Evolutionary conservation across 2,329 filamentous ascomycete genomes (phyloP), one percentile per base, ranked within the genome.

Genomic region (Colletotrichum sp.): DNA sequence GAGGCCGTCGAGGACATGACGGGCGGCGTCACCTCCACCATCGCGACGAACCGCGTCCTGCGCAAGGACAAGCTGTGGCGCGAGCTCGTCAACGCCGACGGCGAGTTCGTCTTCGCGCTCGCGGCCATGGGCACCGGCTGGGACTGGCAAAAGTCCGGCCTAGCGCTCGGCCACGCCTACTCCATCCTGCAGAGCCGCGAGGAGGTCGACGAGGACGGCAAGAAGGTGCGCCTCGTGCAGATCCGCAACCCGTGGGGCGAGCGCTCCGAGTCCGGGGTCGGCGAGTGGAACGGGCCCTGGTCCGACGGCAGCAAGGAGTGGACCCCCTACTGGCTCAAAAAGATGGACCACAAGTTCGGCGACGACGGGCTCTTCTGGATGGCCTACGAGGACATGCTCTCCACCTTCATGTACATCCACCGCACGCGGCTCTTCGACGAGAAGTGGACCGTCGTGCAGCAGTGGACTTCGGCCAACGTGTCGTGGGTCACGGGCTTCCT

Each of bases 291-390:
- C 68, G 93, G 93, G 16, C 87, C 91, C 6, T 95, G 93, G 93
- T 91, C 90, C 47, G 93, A 95, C 79, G 95, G 95, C 0, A 95
- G 93, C 8, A 93, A 94, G 78, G 92, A 96, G 82, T 97, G 95
- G 95, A 96, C 93, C 1, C 87, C 93, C 0, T 92, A 95, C 77
- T 95, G 93, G 90, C 91, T 96, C 83, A 84, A 91, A 73, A 91
- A 93, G 78, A 87, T 97, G 1, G 87, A 89, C 59, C 93, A 96
- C 80, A 91, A 89, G 55, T 96, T 96, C 77, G 93, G 94, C 51
- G 93, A 95, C 76, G 94, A 96, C 77, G 94, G 93, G 29, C 90
- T 88, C 59, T 91, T 90, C 75, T 90, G 89, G 89, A 91, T 90
- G 78, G 85, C 87, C 4, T 91, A 91, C 77, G 84, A 88, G 21